Percentiles rank a stretch among this genome's conserved stretches.
These are phyloP conservation scores for Monosporascus sp. DNA, from an alignment of 2,329 filamentous ascomycete genomes.

Conservation along the genomic window DNA sequence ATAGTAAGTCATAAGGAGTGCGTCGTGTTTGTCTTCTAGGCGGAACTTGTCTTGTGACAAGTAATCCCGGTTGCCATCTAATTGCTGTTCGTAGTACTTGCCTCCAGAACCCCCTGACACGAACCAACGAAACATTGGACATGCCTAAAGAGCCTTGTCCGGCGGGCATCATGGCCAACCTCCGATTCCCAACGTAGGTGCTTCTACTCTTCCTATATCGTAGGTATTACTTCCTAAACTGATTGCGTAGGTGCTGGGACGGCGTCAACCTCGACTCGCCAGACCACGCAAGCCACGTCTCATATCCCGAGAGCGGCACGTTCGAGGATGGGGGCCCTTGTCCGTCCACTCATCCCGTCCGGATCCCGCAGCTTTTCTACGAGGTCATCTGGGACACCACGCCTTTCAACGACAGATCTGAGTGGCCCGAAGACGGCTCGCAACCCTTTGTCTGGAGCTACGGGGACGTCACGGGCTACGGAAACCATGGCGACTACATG, in stretches of 20 bases:
- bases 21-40: background rate
- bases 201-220: background rate
- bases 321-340: constrained; percentile 36
- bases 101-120: constrained; percentile 29
- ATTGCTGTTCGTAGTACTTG: constrained; percentile 21
- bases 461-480: constrained; percentile 28
- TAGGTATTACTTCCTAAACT: too few relatives aligned
- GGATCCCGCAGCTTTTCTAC: constrained; percentile 17
- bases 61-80: background rate
- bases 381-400: constrained; percentile 19
- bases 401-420: constrained; percentile 10
- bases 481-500: constrained; percentile 34
- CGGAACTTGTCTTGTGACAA: background rate
- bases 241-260: constrained; percentile 40
- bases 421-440: constrained; percentile 13
- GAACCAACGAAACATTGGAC: constrained; percentile 29
- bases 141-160: constrained; percentile 29
- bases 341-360: constrained; percentile 17
- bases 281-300: constrained; percentile 45
- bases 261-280: constrained; percentile 41
- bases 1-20: constrained; percentile 16
- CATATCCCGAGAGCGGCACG: constrained; percentile 35
- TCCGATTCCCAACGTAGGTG: constrained; percentile 34
- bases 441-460: constrained; percentile 34
- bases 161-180: constrained; percentile 33